Evolutionary conservation across 768 basidiomycete genomes (phyloP).

Genomic region (Collybia sp.): DNA sequence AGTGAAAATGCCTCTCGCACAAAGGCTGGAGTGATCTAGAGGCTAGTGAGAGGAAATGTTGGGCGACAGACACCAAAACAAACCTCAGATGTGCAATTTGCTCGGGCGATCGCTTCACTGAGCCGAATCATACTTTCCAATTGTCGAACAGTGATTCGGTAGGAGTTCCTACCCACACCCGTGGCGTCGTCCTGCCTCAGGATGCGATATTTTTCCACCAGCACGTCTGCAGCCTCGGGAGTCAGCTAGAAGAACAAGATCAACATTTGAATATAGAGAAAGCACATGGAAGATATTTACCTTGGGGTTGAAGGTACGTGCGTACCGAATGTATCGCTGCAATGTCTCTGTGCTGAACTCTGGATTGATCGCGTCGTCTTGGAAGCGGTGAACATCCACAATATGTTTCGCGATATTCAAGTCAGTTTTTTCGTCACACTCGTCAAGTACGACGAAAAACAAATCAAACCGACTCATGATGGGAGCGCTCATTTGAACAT

Average conservation of each 20-base stretch:
- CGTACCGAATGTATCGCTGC: slow-evolving; percentile 96
- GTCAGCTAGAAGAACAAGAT: slow-evolving; percentile 59
- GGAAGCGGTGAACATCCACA: slow-evolving; percentile 94
- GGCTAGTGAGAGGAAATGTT: background rate
- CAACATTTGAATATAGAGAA: background rate
- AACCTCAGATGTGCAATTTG: slow-evolving; percentile 93
- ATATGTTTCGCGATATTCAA: slow-evolving; percentile 94
- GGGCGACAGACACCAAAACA: slow-evolving; percentile 10
- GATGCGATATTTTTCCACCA: slow-evolving; percentile 93
- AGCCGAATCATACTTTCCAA: slow-evolving; percentile 98
- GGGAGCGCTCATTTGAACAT: slow-evolving; percentile 96
- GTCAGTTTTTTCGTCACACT: slow-evolving; percentile 91
- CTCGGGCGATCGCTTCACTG: slow-evolving; percentile 94
- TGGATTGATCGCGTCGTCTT: slow-evolving; percentile 90
- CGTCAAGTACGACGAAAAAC: slow-evolving; percentile 97
- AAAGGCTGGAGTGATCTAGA: slow-evolving; percentile 86
- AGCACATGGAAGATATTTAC: slow-evolving; percentile 32
- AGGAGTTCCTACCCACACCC: slow-evolving; percentile 86
- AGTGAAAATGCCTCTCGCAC: slow-evolving; percentile 95
- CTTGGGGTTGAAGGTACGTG: slow-evolving; percentile 96
- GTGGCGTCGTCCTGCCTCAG: slow-evolving; percentile 90
- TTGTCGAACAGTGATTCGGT: slow-evolving; percentile 96
- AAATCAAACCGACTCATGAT: slow-evolving; percentile 99
- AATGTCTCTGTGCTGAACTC: slow-evolving; percentile 97
- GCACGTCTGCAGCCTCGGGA: slow-evolving; percentile 83